These are phyloP conservation scores for Penicillium canariense DNA, from an alignment of 495 filamentous ascomycete genomes.

Conservation along the genomic window DNA sequence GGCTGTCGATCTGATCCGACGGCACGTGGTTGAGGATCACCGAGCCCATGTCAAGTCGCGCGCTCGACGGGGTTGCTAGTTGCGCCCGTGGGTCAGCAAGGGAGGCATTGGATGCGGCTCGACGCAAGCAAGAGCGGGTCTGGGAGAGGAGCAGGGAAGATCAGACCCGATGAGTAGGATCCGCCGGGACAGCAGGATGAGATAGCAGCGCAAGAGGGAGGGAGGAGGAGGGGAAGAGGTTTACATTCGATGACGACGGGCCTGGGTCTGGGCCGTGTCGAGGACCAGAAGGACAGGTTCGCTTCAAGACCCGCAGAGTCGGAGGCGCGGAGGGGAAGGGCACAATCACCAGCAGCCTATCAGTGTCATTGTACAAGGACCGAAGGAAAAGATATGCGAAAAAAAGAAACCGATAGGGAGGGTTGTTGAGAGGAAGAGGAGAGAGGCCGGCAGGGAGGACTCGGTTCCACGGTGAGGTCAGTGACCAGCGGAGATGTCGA, in stretches of 20 bases:
- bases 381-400: slow-evolving; percentile 1
- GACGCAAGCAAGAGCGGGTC: slow-evolving; percentile 4
- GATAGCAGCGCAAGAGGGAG: neutral
- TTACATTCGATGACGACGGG: slow-evolving; percentile 27
- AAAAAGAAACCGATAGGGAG: neutral
- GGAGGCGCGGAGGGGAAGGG: neutral
- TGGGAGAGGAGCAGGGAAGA: slow-evolving; percentile 6
- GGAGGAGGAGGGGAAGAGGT: slow-evolving; percentile 18
- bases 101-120: slow-evolving; percentile 15
- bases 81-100: slow-evolving; percentile 16
- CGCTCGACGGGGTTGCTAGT: neutral
- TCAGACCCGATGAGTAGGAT: slow-evolving; percentile 10
- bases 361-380: slow-evolving; percentile 7
- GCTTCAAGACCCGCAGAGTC: neutral
- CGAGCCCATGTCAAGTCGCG: slow-evolving; percentile 44
- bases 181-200: slow-evolving; percentile 3
- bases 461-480: slow-evolving; percentile 20
- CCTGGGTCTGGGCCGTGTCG: neutral
- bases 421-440: neutral
- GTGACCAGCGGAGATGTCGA: slow-evolving; percentile 12
- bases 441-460: neutral
- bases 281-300: slow-evolving; percentile 1
- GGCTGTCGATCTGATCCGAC: slow-evolving; percentile 42
- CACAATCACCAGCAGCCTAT: slow-evolving; percentile 9
- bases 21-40: slow-evolving; percentile 46